Conservation (phyloP, 192 early-diverging fungal genomes). For the Glomus cerebriforme region DNA sequence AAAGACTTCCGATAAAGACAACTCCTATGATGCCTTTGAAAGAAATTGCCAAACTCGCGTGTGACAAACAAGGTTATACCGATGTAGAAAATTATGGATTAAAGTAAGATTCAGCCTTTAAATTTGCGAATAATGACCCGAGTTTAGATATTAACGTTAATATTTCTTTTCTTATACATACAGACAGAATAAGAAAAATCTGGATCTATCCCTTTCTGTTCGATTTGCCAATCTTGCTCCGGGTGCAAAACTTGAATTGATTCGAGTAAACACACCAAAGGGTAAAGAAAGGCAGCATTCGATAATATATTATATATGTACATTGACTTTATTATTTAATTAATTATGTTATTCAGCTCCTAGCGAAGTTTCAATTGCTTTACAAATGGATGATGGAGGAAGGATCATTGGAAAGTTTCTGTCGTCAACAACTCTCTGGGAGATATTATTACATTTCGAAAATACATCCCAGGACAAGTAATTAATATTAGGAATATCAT, state of each 20-base stretch:
- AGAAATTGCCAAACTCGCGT: constrained; percentile 62
- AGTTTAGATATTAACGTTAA: background rate
- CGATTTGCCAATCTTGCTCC: constrained; percentile 82
- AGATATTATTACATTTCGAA: constrained; percentile 63
- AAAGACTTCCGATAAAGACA: constrained; percentile 62
- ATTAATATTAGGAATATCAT: background rate
- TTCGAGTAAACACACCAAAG: constrained; percentile 22
- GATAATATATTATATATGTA: background rate
- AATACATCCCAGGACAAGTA: constrained; percentile 42
- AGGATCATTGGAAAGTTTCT: constrained; percentile 67
- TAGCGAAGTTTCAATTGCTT: constrained; percentile 59
- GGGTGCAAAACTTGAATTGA: constrained; percentile 73
- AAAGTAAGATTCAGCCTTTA: constrained; percentile 43
- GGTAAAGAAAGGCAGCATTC: background rate
- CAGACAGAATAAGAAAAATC: constrained; percentile 55
- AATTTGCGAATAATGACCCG: background rate
- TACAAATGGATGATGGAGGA: constrained; percentile 72
- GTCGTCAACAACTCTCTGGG: constrained; percentile 67
- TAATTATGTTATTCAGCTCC: constrained; percentile 30
- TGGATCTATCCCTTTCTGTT: constrained; percentile 74
- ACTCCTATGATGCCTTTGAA: constrained; percentile 76
- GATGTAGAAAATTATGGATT: constrained; percentile 61
- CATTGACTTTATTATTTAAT: constrained; percentile 7
- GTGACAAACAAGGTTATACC: constrained; percentile 55
- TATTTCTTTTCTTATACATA: background rate